These are phyloP conservation scores for Malbranchea zuffiana DNA, from an alignment of 2,329 filamentous ascomycete species.

Conservation along the genomic window DNA sequence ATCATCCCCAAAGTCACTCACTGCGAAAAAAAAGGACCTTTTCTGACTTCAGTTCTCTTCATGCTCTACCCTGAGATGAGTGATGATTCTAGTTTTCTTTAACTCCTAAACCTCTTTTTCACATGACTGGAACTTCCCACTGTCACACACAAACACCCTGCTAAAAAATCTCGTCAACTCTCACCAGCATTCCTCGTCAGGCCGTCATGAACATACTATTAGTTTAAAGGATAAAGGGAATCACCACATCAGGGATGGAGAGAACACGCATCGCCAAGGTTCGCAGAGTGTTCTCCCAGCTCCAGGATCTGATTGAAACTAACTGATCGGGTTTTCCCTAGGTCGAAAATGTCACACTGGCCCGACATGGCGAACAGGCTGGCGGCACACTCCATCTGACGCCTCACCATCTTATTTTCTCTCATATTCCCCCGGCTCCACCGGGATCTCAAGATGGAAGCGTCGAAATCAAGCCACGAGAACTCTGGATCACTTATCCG, in stretches of 20 bases:
- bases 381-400: constrained; percentile 52
- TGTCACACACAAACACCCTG: not conserved
- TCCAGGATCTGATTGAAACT: not conserved
- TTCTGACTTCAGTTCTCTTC: too few species aligned
- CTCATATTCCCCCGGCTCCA: constrained; percentile 39
- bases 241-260: too few species aligned
- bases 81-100: too few species aligned
- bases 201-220: too few species aligned
- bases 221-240: too few species aligned
- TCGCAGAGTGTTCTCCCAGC: not conserved
- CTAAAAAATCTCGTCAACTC: too few species aligned
- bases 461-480: constrained; percentile 43
- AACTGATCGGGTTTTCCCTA: constrained; percentile 15
- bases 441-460: constrained; percentile 33
- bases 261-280: constrained; percentile 16
- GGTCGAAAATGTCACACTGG: constrained; percentile 49
- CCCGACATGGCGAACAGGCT: constrained; percentile 46
- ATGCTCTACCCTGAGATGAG: too few species aligned
- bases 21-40: too few species aligned
- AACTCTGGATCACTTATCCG: constrained; percentile 90
- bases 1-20: too few species aligned
- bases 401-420: constrained; percentile 55
- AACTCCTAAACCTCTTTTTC: too few species aligned
- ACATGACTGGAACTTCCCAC: not conserved
- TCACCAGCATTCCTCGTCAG: too few species aligned